These are phyloP conservation scores for Calocybe indica DNA, from an alignment of 768 basidiomycete genomes.

Conservation along the genomic window DNA sequence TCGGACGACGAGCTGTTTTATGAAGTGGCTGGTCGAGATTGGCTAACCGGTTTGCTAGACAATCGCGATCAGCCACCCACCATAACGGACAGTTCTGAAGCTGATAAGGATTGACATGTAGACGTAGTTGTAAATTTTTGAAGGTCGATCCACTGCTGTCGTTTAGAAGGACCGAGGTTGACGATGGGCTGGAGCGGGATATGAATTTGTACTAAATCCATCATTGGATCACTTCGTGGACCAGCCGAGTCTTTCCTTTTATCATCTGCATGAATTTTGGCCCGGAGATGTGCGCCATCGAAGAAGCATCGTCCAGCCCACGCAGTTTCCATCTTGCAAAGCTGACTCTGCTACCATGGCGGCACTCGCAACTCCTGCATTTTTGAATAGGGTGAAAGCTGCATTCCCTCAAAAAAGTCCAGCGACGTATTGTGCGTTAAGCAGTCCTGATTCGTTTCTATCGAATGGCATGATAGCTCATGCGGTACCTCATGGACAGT, in stretches of 20 bases:
- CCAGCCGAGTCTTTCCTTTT: too few relatives aligned
- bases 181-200: background rate
- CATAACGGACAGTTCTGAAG: too few relatives aligned
- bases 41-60: constrained; percentile 14
- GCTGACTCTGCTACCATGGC: constrained; percentile 8
- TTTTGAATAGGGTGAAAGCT: constrained; percentile 38
- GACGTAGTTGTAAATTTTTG: too few relatives aligned
- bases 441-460: too few relatives aligned
- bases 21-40: constrained; percentile 16
- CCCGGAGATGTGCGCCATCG: too few relatives aligned
- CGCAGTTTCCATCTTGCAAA: background rate
- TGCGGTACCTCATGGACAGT: background rate
- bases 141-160: too few relatives aligned
- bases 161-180: background rate
- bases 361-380: constrained; percentile 29
- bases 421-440: constrained; percentile 5
- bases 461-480: too few relatives aligned
- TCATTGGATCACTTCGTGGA: background rate
- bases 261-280: too few relatives aligned
- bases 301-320: too few relatives aligned
- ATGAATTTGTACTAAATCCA: background rate
- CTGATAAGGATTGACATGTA: too few relatives aligned
- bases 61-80: constrained; percentile 17
- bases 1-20: too few relatives aligned
- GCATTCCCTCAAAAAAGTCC: constrained; percentile 32